These are phyloP conservation scores for Phytophthora meadii DNA, from an alignment of 352 stramenopile genomes.

Conservation along the genomic window DNA sequence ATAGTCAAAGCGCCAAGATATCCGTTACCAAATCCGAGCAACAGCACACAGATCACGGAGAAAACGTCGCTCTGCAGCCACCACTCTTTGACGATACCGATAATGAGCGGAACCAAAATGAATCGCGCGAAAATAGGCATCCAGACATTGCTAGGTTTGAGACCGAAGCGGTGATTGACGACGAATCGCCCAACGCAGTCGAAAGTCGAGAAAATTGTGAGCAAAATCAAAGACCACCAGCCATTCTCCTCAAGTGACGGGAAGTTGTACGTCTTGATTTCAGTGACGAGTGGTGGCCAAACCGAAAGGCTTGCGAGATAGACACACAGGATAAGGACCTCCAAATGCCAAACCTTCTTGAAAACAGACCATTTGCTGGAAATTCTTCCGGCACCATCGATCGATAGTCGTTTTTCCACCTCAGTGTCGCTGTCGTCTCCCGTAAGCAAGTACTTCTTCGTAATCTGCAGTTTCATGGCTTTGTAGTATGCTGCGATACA, in stretches of 20 bases:
- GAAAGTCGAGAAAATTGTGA: constrained; percentile 73
- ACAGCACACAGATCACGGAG: constrained; percentile 66
- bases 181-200: constrained; percentile 76
- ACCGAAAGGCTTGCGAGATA: constrained; percentile 72
- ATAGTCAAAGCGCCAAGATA: constrained; percentile 78
- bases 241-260: constrained; percentile 61
- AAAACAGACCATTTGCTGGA: constrained; percentile 69
- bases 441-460: constrained; percentile 49
- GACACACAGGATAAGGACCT: constrained; percentile 67
- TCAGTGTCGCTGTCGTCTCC: constrained; percentile 38
- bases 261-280: constrained; percentile 84
- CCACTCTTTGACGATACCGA: constrained; percentile 65
- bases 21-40: constrained; percentile 76
- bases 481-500: constrained; percentile 80
- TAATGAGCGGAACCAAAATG: constrained; percentile 64
- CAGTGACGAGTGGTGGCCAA: constrained; percentile 79
- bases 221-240: constrained; percentile 83
- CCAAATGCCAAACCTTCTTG: constrained; percentile 64
- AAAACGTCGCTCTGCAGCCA: constrained; percentile 71
- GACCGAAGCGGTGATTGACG: constrained; percentile 57
- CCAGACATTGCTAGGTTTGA: constrained; percentile 72
- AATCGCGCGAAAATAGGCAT: constrained; percentile 55
- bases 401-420: constrained; percentile 28
- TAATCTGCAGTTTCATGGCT: constrained; percentile 58
- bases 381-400: constrained; percentile 2